Base-by-base conservation (phyloP, 352 stramenopile species). In the Thalassiosira mediterranea region DNA sequence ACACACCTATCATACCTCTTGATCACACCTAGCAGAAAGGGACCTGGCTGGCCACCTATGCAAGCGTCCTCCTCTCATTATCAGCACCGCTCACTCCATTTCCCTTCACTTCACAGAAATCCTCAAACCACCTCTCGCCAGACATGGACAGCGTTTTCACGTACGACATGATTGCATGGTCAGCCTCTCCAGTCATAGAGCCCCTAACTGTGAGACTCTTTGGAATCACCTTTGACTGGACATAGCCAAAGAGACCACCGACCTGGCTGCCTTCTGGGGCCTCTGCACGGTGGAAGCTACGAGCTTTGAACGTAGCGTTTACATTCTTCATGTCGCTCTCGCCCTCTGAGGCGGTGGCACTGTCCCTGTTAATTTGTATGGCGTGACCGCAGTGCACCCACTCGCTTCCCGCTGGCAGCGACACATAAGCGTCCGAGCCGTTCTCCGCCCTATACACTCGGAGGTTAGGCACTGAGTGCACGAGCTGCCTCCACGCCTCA, bases 401-500 rank as follows among this genome's bases (percentile, higher is more conserved):
- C n/a, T 82, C 73, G 23, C 56, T 64, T 21, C 73, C 73, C 64
- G 23, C 63, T 17, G 44, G 76, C 23, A 73, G 42, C 21, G 46
- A 63, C n/a, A 81, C 64, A 65, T 63, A 89, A 68, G 54, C 56
- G 78, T 91, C 85, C 40, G 46, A 62, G 4, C 64, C 80, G 46
- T 81, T 81, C 38, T 90, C 86, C 11, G 85, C 46, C 0, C 86
- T 57, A 51, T 87, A 78, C 0, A 92, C 48, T 38, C 81, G 83
- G 4, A 92, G 63, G 42, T 92, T 92, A 2, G 86, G 79, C 11
- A 85, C 31, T 3, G 81, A 89, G 51, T 92, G 80, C 1, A 84
- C 79, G 10, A 76, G 38, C 38, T 88, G 67, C 19, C 79, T 72
- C 56, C 85, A 90, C n/a, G 72, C 70, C 21, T 79, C 47, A 10